Conservation (phyloP, 805 yeast genomes). For the Torulaspora microellipsoides region DNA sequence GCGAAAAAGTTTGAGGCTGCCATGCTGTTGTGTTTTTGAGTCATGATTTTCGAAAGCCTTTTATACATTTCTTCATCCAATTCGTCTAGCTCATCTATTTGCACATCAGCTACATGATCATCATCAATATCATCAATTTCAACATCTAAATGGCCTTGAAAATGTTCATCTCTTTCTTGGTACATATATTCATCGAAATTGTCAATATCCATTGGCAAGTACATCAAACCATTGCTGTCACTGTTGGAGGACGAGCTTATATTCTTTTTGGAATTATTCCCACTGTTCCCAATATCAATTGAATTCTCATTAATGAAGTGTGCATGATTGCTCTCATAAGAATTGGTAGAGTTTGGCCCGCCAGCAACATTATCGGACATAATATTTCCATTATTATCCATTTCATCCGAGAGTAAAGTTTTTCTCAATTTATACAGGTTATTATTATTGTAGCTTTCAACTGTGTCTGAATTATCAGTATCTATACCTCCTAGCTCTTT, state of each 20-base stretch:
- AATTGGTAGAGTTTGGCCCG: too few species aligned
- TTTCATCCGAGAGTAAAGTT: constrained; percentile 1
- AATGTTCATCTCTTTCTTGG: constrained; percentile 10
- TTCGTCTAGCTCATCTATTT: constrained; percentile 30
- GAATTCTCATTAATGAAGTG: too few species aligned
- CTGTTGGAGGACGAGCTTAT: not conserved
- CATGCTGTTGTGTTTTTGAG: not conserved
- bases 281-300: too few species aligned
- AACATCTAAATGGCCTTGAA: constrained; percentile 8
- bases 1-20: too few species aligned
- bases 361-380: too few species aligned
- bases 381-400: not conserved
- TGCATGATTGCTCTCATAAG: too few species aligned
- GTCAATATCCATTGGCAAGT: constrained; percentile 5
- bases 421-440: constrained; percentile 17
- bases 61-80: constrained; percentile 31
- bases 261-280: too few species aligned
- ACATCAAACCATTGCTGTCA: constrained; percentile 8
- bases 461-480: constrained; percentile 13
- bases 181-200: constrained; percentile 12
- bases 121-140: constrained; percentile 22
- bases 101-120: constrained; percentile 26
- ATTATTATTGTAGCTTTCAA: constrained; percentile 21
- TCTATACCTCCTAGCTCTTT: constrained; percentile 2
- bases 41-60: constrained; percentile 17